Evolutionary conservation across 2,329 filamentous ascomycete species (phyloP).

Genomic region (Colletotrichum theobromicola): DNA sequence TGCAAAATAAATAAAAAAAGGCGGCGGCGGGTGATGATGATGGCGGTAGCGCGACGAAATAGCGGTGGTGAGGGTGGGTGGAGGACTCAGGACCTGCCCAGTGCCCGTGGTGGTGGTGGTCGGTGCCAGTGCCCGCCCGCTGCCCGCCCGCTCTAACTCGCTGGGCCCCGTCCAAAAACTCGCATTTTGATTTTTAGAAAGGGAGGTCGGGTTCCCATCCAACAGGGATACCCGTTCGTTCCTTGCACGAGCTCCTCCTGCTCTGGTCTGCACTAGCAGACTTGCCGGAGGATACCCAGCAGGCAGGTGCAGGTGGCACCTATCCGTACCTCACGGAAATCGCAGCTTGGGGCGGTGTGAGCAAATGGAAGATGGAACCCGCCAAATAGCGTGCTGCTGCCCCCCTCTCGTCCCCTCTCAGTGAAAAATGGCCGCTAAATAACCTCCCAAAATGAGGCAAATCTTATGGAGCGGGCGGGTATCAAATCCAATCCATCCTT

Average conservation of each 20-base stretch:
- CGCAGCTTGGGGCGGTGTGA: slow-evolving; percentile 13
- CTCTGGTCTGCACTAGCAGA: background rate
- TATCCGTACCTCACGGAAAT: background rate
- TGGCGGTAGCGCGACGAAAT: background rate
- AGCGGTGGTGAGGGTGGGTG: slow-evolving; percentile 5
- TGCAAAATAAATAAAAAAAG: background rate
- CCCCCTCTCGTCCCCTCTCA: slow-evolving; percentile 1
- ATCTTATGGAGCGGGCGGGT: slow-evolving; percentile 13
- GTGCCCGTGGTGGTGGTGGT: background rate
- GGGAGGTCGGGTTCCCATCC: background rate
- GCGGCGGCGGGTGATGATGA: background rate
- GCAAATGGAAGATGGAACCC: slow-evolving; percentile 19
- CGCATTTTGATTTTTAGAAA: background rate
- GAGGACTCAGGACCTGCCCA: too few species aligned
- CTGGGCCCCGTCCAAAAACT: background rate
- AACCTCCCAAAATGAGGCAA: slow-evolving; percentile 16
- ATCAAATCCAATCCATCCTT: background rate
- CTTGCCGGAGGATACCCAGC: too few species aligned
- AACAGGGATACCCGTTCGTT: slow-evolving; percentile 8
- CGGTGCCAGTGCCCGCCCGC: background rate
- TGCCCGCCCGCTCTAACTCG: background rate
- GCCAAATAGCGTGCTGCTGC: slow-evolving; percentile 11
- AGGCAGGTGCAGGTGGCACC: background rate
- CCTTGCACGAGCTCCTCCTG: background rate
- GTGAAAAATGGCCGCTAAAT: slow-evolving; percentile 3